These are phyloP conservation scores for Erucastrum elatum DNA, from an alignment of 345 rosid species.

Conservation along the genomic window DNA sequence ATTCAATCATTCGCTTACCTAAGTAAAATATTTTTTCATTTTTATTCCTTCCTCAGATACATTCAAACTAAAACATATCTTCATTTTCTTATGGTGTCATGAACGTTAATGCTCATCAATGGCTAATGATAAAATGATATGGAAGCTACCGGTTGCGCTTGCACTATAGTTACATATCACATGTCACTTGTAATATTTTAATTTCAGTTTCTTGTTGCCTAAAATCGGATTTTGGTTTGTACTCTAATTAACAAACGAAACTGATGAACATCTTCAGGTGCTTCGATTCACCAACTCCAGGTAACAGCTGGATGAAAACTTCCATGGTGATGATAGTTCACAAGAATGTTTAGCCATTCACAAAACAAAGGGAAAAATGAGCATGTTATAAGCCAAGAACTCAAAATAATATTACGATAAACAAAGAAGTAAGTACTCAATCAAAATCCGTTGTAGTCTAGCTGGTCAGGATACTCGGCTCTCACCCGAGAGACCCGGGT, in stretches of 20 bases:
- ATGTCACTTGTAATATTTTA: too few species aligned
- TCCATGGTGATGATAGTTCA: constrained; percentile 60
- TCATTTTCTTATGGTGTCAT: not conserved
- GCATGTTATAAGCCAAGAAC: constrained; percentile 51
- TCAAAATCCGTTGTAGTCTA: constrained; percentile 27
- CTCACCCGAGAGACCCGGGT: constrained; percentile 60
- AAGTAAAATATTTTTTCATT: too few species aligned
- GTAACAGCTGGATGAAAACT: constrained; percentile 61
- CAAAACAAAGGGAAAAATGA: constrained; percentile 24
- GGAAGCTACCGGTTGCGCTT: too few species aligned
- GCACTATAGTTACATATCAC: not conserved
- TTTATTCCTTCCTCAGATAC: not conserved
- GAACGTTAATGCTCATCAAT: too few species aligned
- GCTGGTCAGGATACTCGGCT: constrained; percentile 74
- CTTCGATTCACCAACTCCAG: constrained; percentile 33
- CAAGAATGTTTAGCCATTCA: constrained; percentile 49
- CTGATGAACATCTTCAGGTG: constrained; percentile 46
- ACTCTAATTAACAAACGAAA: not conserved
- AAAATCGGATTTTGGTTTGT: not conserved
- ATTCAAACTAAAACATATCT: not conserved
- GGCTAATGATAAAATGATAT: too few species aligned
- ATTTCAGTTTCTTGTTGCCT: not conserved
- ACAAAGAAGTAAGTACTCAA: not conserved
- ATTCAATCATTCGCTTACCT: too few species aligned
- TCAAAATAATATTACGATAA: too few species aligned